Evolutionary conservation across 1,139 yeast species (phyloP), one percentile per base, ranked within the genome.

Genomic region (Saccharomycopsis phalli): DNA sequence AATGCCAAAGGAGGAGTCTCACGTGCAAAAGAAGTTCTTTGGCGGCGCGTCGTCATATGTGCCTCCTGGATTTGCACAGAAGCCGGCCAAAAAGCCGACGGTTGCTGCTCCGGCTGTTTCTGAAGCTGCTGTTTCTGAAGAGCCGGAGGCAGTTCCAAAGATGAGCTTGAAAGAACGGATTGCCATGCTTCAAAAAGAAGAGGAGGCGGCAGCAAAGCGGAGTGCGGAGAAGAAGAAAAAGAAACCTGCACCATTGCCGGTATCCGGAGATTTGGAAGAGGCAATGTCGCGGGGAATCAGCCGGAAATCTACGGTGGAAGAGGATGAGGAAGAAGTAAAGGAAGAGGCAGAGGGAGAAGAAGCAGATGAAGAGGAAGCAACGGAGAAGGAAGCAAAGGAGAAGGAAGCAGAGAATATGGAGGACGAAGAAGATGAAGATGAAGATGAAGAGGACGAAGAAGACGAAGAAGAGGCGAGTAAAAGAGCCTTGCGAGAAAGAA

Each of bases 91-190:
- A n/a, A 22, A 6, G 10, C 8, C 6, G 6, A 10, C 25, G 25
- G 5, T 26, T 6, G n/a, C 29, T 7, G 45, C 50, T 13, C 47
- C 52, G n/a, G 40, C 52, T 10, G 47, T 50, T 17, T 44, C 40
- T 22, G 41, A 30, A 7, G 25, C 38, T 16, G 43, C 39, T 16
- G 47, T 52, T 21, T 50, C 49, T 10, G 48, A 51, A n/a, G 58
- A 55, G 27, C 61, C 60, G 14, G 5, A 26, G 8, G 29, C 14
- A 8, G 70, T 66, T 45, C 95, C 95, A 10, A 79, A 81, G 51
- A 62, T 87, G 63, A 80, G 94, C 44, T 66, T 91, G 54, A 82
- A 82, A 55, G 96, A 91, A 50, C 71, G 97, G 49, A 86, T 91
- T 55, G 84, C 84, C 8, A 56, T 84, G 54, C 66, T 91, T 41